Evolutionary conservation across 352 stramenopile genomes (phyloP).

Genomic region (Globisporangium parvum): DNA sequence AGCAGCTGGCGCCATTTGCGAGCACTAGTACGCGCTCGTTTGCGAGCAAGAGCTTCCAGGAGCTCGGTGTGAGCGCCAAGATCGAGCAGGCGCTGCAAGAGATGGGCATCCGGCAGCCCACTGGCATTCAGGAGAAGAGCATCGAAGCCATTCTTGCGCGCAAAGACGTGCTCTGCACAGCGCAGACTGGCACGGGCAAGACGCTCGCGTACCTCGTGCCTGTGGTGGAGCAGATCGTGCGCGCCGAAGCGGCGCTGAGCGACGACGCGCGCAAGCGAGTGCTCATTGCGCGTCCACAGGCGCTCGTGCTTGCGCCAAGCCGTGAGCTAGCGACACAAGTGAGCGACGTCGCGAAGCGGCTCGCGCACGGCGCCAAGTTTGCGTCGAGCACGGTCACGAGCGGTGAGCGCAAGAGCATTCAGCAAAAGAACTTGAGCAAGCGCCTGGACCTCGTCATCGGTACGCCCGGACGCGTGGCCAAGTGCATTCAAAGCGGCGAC

Average conservation of each 20-base stretch:
- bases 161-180: slow-evolving; percentile 40
- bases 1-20: neutral
- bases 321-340: slow-evolving; percentile 67
- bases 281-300: slow-evolving; percentile 32
- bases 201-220: slow-evolving; percentile 62
- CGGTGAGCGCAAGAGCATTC: slow-evolving; percentile 62
- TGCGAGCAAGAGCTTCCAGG: slow-evolving; percentile 22
- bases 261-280: slow-evolving; percentile 18
- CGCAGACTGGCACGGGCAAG: slow-evolving; percentile 65
- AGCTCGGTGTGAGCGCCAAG: slow-evolving; percentile 33
- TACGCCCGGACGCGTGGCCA: slow-evolving; percentile 65
- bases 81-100: slow-evolving; percentile 36
- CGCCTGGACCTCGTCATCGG: slow-evolving; percentile 69
- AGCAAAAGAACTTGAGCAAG: slow-evolving; percentile 39
- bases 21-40: slow-evolving; percentile 7
- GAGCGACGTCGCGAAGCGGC: slow-evolving; percentile 51
- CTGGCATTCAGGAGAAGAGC: slow-evolving; percentile 49
- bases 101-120: slow-evolving; percentile 42
- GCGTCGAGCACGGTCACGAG: slow-evolving; percentile 56
- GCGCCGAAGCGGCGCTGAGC: slow-evolving; percentile 22
- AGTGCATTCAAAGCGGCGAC: slow-evolving; percentile 62
- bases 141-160: slow-evolving; percentile 38
- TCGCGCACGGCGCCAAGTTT: slow-evolving; percentile 68
- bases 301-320: slow-evolving; percentile 55
- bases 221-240: slow-evolving; percentile 42